A percentile compares a stretch with the other conserved stretches of the same genome.
These are phyloP conservation scores for Candida easanensis DNA, from an alignment of 805 yeast genomes.

Conservation along the genomic window DNA sequence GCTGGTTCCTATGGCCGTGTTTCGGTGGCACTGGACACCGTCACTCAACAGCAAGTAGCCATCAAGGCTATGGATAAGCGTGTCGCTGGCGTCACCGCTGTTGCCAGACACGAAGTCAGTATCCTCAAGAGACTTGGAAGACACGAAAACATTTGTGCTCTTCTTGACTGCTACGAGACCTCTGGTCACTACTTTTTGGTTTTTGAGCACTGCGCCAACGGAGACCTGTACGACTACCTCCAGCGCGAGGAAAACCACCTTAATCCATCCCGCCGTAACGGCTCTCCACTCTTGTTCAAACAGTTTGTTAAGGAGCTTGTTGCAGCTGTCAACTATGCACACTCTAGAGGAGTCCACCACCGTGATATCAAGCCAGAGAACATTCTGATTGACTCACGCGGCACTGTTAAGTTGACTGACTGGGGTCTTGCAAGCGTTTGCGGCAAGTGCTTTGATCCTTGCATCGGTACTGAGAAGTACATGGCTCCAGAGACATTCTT, in stretches of 20 bases:
- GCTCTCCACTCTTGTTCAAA: conserved; percentile 29
- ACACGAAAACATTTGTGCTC: conserved; percentile 55
- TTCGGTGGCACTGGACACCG: conserved; percentile 45
- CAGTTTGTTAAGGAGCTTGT: conserved; percentile 46
- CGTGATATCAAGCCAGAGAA: conserved; percentile 77
- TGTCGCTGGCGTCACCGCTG: conserved; percentile 35
- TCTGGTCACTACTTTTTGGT: conserved; percentile 50
- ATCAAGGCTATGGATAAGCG: conserved; percentile 51
- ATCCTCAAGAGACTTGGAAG: conserved; percentile 29
- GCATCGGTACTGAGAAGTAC: conserved; percentile 80
- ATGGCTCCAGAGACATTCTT: conserved; percentile 91
- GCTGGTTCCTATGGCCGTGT: conserved; percentile 62
- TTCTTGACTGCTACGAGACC: conserved; percentile 58
- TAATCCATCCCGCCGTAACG: conserved; percentile 16
- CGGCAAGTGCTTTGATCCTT: conserved; percentile 30
- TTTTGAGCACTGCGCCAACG: conserved; percentile 63
- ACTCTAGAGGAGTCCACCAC: conserved; percentile 58
- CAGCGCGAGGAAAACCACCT: conserved; percentile 24
- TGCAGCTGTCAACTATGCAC: conserved; percentile 52
- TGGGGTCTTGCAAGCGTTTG: conserved; percentile 64
- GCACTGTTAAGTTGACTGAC: conserved; percentile 62
- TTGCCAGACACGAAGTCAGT: conserved; percentile 55
- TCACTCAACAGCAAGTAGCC: conserved; percentile 40
- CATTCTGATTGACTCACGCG: conserved; percentile 48
- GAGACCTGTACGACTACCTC: conserved; percentile 62